Evolutionary conservation across 768 basidiomycete species (phyloP).

Genomic region (Lentinula aciculospora): DNA sequence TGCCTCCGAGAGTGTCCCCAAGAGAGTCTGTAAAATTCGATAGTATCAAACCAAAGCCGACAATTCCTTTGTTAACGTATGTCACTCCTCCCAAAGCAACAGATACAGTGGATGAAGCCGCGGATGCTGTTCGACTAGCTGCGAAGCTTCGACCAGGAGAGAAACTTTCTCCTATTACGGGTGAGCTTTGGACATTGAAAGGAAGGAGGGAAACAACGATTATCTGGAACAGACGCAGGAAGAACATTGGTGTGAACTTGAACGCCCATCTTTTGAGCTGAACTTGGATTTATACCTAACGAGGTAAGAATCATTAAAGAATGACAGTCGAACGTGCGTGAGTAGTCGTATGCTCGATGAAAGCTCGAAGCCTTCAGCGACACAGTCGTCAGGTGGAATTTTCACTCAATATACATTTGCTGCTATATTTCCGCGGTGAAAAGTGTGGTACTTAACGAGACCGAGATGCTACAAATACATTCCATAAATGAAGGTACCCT

Average conservation of each 20-base stretch:
- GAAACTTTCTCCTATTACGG: neutral
- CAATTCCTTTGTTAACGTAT: slow-evolving; percentile 48
- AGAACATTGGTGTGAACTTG: neutral
- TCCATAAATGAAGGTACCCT: neutral
- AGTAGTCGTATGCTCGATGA: neutral
- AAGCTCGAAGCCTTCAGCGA: neutral
- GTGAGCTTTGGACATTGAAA: neutral
- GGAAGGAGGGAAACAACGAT: neutral
- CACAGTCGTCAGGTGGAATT: neutral
- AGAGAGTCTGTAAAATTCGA: slow-evolving; percentile 51
- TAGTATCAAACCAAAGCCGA: slow-evolving; percentile 58
- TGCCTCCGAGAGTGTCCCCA: slow-evolving; percentile 55
- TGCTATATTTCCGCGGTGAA: neutral
- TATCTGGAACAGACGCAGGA: neutral
- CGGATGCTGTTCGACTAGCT: neutral
- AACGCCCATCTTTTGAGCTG: too few relatives aligned
- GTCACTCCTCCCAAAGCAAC: slow-evolving; percentile 32
- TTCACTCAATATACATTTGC: neutral
- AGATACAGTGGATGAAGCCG: slow-evolving; percentile 12
- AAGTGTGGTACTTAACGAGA: neutral
- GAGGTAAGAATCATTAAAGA: neutral
- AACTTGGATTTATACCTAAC: neutral
- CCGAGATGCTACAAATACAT: neutral
- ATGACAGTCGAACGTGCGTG: neutral
- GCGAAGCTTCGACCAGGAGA: neutral